Percentiles rank a stretch among this genome's conserved stretches.
phyloP scores from a whole-genome alignment of 768 basidiomycete genomes.

The Clitopilus hobsonii region DNA sequence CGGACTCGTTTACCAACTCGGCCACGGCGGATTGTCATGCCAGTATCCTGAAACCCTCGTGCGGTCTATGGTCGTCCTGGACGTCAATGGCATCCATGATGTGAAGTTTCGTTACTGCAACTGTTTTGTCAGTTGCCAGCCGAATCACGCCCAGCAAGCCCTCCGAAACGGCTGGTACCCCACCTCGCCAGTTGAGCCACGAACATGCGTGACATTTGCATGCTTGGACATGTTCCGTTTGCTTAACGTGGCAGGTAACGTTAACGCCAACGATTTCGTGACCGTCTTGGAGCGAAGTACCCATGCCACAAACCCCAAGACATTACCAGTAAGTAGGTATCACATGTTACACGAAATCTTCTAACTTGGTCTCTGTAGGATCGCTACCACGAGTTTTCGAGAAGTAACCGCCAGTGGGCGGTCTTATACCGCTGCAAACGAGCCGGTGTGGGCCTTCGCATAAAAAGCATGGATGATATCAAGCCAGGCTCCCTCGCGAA shows the following conservation, averaged over 20 bases:
- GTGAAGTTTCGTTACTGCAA: slow-evolving; percentile 18
- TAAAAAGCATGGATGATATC: slow-evolving; percentile 11
- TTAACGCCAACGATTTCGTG: slow-evolving; percentile 10
- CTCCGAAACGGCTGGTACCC: slow-evolving; percentile 13
- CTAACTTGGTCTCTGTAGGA: neutral
- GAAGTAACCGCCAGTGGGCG: slow-evolving; percentile 13
- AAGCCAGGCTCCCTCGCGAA: slow-evolving; percentile 14
- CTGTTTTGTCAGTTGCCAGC: slow-evolving; percentile 9
- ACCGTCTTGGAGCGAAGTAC: neutral
- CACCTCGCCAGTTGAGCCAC: slow-evolving; percentile 8
- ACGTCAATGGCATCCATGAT: slow-evolving; percentile 20
- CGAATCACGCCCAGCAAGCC: slow-evolving; percentile 8
- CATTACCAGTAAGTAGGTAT: neutral
- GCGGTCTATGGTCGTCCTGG: slow-evolving; percentile 17
- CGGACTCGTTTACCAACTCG: slow-evolving; percentile 16
- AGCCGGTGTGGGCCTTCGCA: slow-evolving; percentile 14
- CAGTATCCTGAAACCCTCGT: neutral
- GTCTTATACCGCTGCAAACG: slow-evolving; percentile 21
- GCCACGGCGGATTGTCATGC: slow-evolving; percentile 10
- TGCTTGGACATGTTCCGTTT: slow-evolving; percentile 12
- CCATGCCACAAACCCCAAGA: too few relatives aligned
- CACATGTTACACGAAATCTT: neutral
- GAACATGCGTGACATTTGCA: slow-evolving; percentile 14
- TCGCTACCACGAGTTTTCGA: slow-evolving; percentile 12
- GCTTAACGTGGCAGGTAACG: slow-evolving; percentile 13